phyloP scores from a whole-genome alignment of 1,284 basidiomycete genomes.

The Pulchroboletus neoregius region DNA sequence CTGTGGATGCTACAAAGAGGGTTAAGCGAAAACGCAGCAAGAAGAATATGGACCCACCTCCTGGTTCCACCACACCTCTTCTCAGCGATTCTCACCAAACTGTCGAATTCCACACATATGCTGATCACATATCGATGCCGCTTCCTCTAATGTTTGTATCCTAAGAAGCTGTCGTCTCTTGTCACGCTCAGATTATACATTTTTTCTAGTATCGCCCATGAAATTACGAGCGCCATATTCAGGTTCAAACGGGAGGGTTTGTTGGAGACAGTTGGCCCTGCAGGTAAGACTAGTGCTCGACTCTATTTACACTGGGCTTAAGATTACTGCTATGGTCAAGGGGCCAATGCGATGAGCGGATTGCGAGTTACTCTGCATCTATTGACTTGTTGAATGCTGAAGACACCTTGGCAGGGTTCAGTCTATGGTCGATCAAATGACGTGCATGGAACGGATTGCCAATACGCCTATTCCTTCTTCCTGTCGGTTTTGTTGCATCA shows the following conservation, averaged over 20 bases:
- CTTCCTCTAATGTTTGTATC: constrained; percentile 68
- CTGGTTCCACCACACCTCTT: constrained; percentile 52
- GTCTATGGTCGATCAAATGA: constrained; percentile 79
- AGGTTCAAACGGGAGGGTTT: constrained; percentile 74
- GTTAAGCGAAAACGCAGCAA: constrained; percentile 65
- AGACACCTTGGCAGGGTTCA: constrained; percentile 48
- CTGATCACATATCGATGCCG: constrained; percentile 57
- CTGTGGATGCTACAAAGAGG: constrained; percentile 63
- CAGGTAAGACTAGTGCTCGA: constrained; percentile 43
- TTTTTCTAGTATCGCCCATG: constrained; percentile 65
- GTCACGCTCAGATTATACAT: not conserved
- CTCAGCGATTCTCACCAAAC: constrained; percentile 51
- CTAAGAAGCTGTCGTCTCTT: not conserved
- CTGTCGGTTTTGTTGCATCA: constrained; percentile 42
- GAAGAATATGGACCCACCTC: constrained; percentile 33
- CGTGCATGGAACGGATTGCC: constrained; percentile 80
- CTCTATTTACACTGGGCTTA: not conserved
- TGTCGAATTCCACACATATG: constrained; percentile 57
- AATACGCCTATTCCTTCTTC: constrained; percentile 79
- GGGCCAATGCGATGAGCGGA: constrained; percentile 70
- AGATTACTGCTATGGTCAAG: constrained; percentile 34
- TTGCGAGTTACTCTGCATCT: constrained; percentile 40
- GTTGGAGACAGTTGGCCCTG: constrained; percentile 81
- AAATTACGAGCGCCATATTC: constrained; percentile 67
- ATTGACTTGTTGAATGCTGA: constrained; percentile 12